Conservation (phyloP, 441 rosid species). For the Erysimum pusillum region DNA sequence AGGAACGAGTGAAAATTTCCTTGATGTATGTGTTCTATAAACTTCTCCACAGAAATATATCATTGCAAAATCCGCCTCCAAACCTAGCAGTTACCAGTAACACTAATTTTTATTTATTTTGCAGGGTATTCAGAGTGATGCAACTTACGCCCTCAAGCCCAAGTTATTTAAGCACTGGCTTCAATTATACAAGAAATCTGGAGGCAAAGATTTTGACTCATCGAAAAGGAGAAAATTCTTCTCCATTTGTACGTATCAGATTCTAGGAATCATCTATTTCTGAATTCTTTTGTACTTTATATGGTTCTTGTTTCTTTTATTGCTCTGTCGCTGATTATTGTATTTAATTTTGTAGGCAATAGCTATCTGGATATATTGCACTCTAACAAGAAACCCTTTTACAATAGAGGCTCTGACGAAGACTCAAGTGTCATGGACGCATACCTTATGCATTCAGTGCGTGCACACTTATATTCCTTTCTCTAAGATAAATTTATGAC, state of each 20-base stretch:
- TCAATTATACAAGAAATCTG: constrained; percentile 64
- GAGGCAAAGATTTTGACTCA: constrained; percentile 72
- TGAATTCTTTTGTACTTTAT: constrained; percentile 26
- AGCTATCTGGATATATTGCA: constrained; percentile 88
- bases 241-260: constrained; percentile 74
- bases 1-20: constrained; percentile 70
- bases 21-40: constrained; percentile 58
- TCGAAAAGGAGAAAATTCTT: constrained; percentile 78
- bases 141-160: constrained; percentile 65
- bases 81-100: background rate
- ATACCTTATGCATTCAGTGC: constrained; percentile 89
- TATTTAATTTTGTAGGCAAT: constrained; percentile 58
- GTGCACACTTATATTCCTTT: constrained; percentile 44
- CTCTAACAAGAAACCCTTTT: constrained; percentile 89
- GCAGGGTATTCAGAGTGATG: constrained; percentile 44
- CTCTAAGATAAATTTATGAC: constrained; percentile 17
- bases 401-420: constrained; percentile 76
- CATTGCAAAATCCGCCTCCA: constrained; percentile 20
- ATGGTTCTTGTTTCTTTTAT: constrained; percentile 15
- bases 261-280: constrained; percentile 18
- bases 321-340: constrained; percentile 35
- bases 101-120: constrained; percentile 5
- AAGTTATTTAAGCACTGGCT: constrained; percentile 84
- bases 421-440: constrained; percentile 82
- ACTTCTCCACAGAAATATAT: constrained; percentile 3